Conservation (phyloP, 768 basidiomycete species). For the Suillus discolor region DNA sequence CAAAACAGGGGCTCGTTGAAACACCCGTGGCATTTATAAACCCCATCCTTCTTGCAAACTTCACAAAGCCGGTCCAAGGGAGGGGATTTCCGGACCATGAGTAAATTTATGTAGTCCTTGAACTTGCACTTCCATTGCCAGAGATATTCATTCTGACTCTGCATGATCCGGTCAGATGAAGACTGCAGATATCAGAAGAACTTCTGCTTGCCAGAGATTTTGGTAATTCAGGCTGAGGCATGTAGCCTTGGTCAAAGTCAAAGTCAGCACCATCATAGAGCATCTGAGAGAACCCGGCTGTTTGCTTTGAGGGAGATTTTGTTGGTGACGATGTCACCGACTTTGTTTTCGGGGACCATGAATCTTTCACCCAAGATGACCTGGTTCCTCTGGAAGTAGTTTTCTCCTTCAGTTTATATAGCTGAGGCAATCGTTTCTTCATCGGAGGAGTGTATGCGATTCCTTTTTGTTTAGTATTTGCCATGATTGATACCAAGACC, state of each 20-base stretch:
- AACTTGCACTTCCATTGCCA: too few species aligned
- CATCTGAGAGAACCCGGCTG: not conserved
- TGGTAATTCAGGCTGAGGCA: not conserved
- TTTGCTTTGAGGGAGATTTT: constrained; percentile 1
- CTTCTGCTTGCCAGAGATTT: not conserved
- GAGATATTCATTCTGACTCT: not conserved
- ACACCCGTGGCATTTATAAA: too few species aligned
- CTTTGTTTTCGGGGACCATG: not conserved
- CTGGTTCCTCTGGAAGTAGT: not conserved
- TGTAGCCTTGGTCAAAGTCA: too few species aligned
- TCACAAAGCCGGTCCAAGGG: too few species aligned
- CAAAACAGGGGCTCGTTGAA: too few species aligned
- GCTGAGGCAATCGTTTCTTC: not conserved
- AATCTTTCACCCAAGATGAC: constrained; percentile 3
- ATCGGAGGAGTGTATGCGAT: not conserved
- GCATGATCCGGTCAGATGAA: not conserved
- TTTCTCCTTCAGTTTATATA: not conserved
- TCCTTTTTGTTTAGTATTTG: not conserved
- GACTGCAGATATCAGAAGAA: not conserved
- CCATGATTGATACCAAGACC: not conserved
- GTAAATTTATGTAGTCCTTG: too few species aligned
- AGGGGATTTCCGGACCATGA: too few species aligned
- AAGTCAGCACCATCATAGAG: too few species aligned
- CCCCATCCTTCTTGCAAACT: too few species aligned
- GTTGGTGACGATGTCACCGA: not conserved